These are phyloP conservation scores for Talaromyces albobiverticillius DNA, from an alignment of 2,329 filamentous ascomycete species.

Conservation along the genomic window DNA sequence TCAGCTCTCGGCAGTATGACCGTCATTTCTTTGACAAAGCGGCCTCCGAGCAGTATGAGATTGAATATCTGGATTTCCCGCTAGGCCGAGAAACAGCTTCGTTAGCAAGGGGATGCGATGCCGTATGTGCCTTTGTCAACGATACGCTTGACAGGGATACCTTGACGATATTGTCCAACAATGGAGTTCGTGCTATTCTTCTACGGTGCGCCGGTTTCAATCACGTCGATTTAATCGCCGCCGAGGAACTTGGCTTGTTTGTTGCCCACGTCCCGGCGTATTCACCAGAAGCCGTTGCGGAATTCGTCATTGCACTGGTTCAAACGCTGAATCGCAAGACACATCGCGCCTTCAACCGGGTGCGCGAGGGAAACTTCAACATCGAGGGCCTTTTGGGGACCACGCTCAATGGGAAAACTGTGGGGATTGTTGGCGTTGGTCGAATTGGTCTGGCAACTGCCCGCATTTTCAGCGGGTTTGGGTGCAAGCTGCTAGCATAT, in stretches of 20 bases:
- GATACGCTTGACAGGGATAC: constrained; percentile 55
- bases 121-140: constrained; percentile 68
- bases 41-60: constrained; percentile 37
- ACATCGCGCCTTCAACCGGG: constrained; percentile 66
- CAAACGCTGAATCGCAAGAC: constrained; percentile 67
- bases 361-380: constrained; percentile 66
- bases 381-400: constrained; percentile 59
- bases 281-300: constrained; percentile 66
- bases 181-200: constrained; percentile 58
- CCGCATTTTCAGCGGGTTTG: constrained; percentile 62
- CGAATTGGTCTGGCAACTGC: constrained; percentile 63
- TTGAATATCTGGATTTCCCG: constrained; percentile 59
- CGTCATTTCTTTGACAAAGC: constrained; percentile 51
- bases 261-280: constrained; percentile 67
- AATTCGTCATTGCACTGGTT: constrained; percentile 66
- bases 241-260: constrained; percentile 55
- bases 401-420: constrained; percentile 60
- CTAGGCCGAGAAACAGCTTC: constrained; percentile 56
- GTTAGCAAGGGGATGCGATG: constrained; percentile 52
- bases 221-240: constrained; percentile 60
- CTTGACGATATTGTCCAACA: constrained; percentile 48
- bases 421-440: constrained; percentile 64
- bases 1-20: constrained; percentile 65
- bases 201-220: constrained; percentile 68
- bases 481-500: constrained; percentile 60